Percentiles rank a stretch among this genome's conserved stretches.
These are phyloP conservation scores for Prototheca wickerhamii DNA, from an alignment of 163 green algal genomes.

Conservation along the genomic window DNA sequence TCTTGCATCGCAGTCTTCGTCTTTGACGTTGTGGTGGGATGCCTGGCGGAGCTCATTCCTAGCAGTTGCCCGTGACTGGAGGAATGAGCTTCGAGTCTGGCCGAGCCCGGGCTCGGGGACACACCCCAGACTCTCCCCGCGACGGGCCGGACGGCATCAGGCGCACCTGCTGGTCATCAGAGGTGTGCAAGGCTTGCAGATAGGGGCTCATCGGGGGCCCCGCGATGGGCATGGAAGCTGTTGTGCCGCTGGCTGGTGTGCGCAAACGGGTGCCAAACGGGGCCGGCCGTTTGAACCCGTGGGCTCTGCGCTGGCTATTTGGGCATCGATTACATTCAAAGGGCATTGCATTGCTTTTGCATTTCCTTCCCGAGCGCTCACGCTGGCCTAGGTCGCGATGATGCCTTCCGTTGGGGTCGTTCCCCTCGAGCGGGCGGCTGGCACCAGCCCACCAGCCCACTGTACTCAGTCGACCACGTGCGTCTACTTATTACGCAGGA, in stretches of 20 bases:
- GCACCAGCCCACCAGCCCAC: no score
- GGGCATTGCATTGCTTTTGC: background rate
- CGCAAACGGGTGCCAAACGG: background rate
- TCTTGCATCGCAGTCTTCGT: no score
- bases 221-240: background rate
- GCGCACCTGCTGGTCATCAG: slow-evolving; percentile 25
- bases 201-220: background rate
- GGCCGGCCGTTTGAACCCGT: background rate
- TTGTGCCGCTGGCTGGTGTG: background rate
- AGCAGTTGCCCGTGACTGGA: background rate
- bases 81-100: background rate
- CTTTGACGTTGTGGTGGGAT: background rate
- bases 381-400: background rate
- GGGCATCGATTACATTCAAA: background rate
- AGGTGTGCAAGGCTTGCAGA: slow-evolving; percentile 9
- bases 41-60: background rate
- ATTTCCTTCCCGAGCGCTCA: background rate
- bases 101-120: background rate
- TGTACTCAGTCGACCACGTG: background rate
- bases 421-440: no score
- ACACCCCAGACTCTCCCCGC: no score
- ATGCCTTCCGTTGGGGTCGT: no score
- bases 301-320: background rate
- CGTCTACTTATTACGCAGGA: slow-evolving; percentile 29
- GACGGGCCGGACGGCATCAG: background rate